Percentiles rank a stretch among this genome's conserved stretches.
These are phyloP conservation scores for Tieghemostelium lacteum DNA, from an alignment of 78 protist genomes.

Conservation along the genomic window DNA sequence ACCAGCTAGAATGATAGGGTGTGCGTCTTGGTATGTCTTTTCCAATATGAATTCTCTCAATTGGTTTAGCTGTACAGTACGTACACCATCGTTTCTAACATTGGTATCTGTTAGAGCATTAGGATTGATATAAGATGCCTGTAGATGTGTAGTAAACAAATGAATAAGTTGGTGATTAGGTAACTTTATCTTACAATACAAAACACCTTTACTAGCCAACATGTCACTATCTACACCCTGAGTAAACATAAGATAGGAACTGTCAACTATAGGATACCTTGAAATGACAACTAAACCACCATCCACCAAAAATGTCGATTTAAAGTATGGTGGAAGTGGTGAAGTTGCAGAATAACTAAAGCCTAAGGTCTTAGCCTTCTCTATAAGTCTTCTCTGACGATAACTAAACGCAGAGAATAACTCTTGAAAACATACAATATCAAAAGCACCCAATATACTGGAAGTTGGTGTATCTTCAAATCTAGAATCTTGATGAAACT, in stretches of 20 bases:
- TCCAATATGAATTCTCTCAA: constrained; percentile 33
- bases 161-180: constrained; percentile 12
- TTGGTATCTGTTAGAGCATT: neutral
- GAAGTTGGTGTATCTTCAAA: neutral
- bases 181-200: constrained; percentile 33
- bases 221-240: constrained; percentile 77
- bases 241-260: constrained; percentile 3
- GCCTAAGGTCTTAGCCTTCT: constrained; percentile 28
- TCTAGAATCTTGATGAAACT: too few species aligned
- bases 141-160: constrained; percentile 62
- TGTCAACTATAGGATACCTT: constrained; percentile 28
- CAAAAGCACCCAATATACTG: constrained; percentile 33
- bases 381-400: constrained; percentile 44
- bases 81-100: constrained; percentile 21
- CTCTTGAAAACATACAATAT: constrained; percentile 67
- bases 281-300: constrained; percentile 57
- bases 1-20: constrained; percentile 39
- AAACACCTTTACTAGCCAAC: constrained; percentile 52
- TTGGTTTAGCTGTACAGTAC: constrained; percentile 46
- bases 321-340: constrained; percentile 37
- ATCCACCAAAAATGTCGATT: constrained; percentile 44
- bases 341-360: constrained; percentile 32
- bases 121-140: constrained; percentile 45
- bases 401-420: constrained; percentile 63
- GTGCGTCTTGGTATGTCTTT: constrained; percentile 10